Base-by-base conservation (phyloP, 495 filamentous ascomycete genomes). In the Aspergillus coremiiformis region DNA sequence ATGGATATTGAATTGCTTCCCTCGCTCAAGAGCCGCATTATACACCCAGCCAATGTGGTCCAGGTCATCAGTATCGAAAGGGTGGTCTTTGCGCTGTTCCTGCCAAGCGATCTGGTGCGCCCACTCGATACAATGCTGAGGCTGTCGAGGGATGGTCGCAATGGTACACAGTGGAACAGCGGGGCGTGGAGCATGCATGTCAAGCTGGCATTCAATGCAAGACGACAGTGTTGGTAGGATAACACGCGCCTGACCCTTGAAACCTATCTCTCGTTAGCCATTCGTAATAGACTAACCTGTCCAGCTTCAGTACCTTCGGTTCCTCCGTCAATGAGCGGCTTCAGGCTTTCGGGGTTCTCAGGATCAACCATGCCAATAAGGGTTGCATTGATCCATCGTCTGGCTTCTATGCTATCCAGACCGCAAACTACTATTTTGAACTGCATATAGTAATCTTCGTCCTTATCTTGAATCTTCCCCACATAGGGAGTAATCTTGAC, bases 61-160 rank as follows among this genome's bases (percentile, higher is more conserved):
- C 48, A 95, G 87, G 60, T 99, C 87, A 66, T 99, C 94, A 52
- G 87, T 96, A 66, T 99, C 94, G 50, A 99, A 84, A 11, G 78
- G 73, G 33, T 80, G 78, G 37, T 77, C 77, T 64, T 72, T 78
- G 14, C 71, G 73, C 26, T 78, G 67, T 37, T 76, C 75, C 50
- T 81, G 78, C 85, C 85, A 89, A 26, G 83, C 84, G 39, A 89
- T 86, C 66, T 97, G 89, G 64, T 96, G 90, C 14, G 94, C 94
- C 94, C 94, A 99, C 67, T 99, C 94, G 68, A 99, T 91, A 65
- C 94, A 99, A 66, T 99, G 94, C 63, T 96, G 88, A 21, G 94
- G 94, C 64, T 99, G 94, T 15, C 94, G 87, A 4, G 94, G 94
- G 55, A 99, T 97, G 32, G 89, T 92, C 24, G 94, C 94, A 53